Evolutionary conservation across 2,329 filamentous ascomycete genomes (phyloP).

Genomic region (Ophiostoma ulmi): DNA sequence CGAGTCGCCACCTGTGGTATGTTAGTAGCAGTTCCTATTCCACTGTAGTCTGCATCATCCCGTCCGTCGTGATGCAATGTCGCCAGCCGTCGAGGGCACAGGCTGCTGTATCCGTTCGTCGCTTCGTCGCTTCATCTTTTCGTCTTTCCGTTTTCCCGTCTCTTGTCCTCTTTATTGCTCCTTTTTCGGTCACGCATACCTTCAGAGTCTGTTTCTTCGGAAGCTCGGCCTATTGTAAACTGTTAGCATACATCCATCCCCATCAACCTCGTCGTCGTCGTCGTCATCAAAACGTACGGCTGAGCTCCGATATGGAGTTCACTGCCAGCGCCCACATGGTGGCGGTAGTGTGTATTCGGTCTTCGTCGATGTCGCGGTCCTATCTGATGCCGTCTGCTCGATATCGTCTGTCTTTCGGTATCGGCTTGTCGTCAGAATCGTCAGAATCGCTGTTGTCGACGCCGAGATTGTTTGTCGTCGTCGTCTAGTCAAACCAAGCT

Average conservation of each 20-base stretch:
- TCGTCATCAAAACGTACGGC: conserved; percentile 1
- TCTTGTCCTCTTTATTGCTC: neutral
- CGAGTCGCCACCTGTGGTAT: conserved; percentile 61
- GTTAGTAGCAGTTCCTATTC: conserved; percentile 25
- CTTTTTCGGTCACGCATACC: conserved; percentile 33
- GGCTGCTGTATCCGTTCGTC: neutral
- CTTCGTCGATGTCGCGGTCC: neutral
- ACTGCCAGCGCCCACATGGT: conserved; percentile 18
- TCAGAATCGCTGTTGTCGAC: neutral
- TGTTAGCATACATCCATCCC: conserved; percentile 13
- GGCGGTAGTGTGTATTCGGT: neutral
- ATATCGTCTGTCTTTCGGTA: neutral
- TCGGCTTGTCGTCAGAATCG: neutral
- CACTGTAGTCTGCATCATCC: neutral
- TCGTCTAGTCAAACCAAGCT: conserved; percentile 5
- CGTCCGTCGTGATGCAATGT: neutral
- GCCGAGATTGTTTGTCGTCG: conserved; percentile 8
- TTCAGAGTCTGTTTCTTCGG: conserved; percentile 45
- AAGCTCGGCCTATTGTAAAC: conserved; percentile 38
- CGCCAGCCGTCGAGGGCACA: conserved; percentile 21
- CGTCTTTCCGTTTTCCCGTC: neutral
- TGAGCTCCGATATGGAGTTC: conserved; percentile 13
- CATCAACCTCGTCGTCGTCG: neutral
- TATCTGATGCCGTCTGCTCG: neutral
- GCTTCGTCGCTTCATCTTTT: no score